These are phyloP conservation scores for Endotrypanum monterogeii DNA, from an alignment of 208 protist genomes.

Conservation along the genomic window DNA sequence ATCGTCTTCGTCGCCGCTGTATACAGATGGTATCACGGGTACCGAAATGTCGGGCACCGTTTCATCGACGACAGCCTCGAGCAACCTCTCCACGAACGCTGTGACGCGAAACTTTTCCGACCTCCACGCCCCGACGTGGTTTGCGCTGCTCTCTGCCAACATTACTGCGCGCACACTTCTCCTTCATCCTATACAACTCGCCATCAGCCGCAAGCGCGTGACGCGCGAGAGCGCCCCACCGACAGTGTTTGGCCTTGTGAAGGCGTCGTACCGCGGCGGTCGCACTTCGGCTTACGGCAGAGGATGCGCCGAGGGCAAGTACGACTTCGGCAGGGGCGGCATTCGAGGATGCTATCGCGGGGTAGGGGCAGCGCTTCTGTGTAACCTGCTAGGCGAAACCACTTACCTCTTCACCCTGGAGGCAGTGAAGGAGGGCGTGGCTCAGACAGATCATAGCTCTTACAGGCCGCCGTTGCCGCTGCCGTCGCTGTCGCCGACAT, in stretches of 20 bases:
- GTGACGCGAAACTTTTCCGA: slow-evolving; percentile 79
- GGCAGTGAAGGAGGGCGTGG: slow-evolving; percentile 62
- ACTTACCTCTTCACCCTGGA: slow-evolving; percentile 80
- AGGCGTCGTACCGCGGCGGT: slow-evolving; percentile 59
- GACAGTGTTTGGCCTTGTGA: slow-evolving; percentile 45
- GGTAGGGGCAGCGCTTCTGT: slow-evolving; percentile 62
- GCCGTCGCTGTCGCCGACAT: too few relatives aligned
- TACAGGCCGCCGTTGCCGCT: background rate
- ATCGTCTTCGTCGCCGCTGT: slow-evolving; percentile 7
- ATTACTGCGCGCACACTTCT: slow-evolving; percentile 69
- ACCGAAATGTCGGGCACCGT: background rate
- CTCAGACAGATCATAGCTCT: too few relatives aligned
- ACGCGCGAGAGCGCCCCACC: slow-evolving; percentile 59
- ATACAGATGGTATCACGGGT: background rate
- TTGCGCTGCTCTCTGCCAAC: slow-evolving; percentile 65
- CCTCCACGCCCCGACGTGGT: slow-evolving; percentile 81
- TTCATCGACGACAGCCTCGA: background rate
- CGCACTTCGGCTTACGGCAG: slow-evolving; percentile 27
- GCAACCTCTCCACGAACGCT: slow-evolving; percentile 57
- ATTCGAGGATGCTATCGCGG: slow-evolving; percentile 76
- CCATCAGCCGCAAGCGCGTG: slow-evolving; percentile 79
- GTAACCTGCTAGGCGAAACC: slow-evolving; percentile 77
- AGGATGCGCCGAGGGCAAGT: slow-evolving; percentile 9
- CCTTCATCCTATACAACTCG: slow-evolving; percentile 80
- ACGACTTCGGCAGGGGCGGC: slow-evolving; percentile 52